Evolutionary conservation across 345 rosid genomes (phyloP), one percentile per base, ranked within the genome.

Genomic region (Nasturtium officinale): DNA sequence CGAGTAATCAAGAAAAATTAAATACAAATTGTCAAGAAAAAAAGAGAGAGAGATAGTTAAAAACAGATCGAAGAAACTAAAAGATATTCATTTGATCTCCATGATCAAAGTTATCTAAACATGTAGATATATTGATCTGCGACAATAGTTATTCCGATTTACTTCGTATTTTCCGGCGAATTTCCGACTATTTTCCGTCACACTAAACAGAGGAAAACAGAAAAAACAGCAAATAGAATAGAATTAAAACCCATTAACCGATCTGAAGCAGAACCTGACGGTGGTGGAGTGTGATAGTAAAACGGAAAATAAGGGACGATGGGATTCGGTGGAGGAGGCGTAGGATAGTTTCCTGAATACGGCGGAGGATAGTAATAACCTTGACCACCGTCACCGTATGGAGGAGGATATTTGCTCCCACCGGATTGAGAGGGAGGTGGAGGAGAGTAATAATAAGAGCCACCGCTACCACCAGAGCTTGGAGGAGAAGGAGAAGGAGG

Each of bases 261-360:
- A 77, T 20, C 74, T 12, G 73, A 74, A 0, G 61, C 55, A 17
- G 85, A 77, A 23, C 35, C 69, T 2, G 82, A 64, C 2, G 92
- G 88, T 10, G 98, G 95, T n/a, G 97, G 92, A 51, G 12, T 86
- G 64, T 91, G 78, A 79, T 80, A 91, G 83, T 84, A 94, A 53
- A 75, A 94, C 2, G 98, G 98, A 38, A 91, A 94, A 80, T 91
- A 94, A 21, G 97, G 98, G n/a, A 94, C 97, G 60, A 94, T 89
- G 1, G 97, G 98, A 74, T 94, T 89, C 9, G 97, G 97, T 0
- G 98, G 98, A 2, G 98, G 98, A 4, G 95, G 95, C 0, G 82
- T 77, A 1, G 82, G 88, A 70, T 82, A 88, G 75, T 84, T 81
- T 33, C 79, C 78, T 42, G 76, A 65, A 45, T 68, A 74, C 7